Evolutionary conservation across 768 basidiomycete genomes (phyloP), one percentile per base, ranked within the genome.

Genomic region (Trametopsis cervina): DNA sequence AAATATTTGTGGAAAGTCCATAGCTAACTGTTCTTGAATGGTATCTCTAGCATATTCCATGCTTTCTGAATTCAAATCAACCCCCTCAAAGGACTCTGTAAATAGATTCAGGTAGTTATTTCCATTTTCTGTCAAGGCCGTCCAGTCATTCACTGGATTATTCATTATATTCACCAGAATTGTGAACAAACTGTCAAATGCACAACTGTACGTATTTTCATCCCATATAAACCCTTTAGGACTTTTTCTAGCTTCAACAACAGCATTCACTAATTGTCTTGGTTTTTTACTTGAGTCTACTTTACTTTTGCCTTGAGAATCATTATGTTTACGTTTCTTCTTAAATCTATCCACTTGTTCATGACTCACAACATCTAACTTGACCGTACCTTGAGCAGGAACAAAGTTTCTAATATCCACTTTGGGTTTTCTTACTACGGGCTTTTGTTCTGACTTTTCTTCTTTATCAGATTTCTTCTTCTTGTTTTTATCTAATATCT

Each of bases 181-280:
- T 23, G 37, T 6, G 39, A 47, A 47, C 15, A 40, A 6, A 5
- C 33, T 17, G 23, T 40, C 46, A 47, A 38, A 47, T 20, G 36
- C 37, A 47, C 46, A 47, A 21, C 37, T 38, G 9, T 40, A 40
- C 22, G 17, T 9, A 17, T 47, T 4, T 5, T 25, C 25, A 18
- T 26, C 39, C 37, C 46, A 47, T 22, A 23, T 47, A 39, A 47
- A 47, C 3, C 37, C 37, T 12, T 10, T 37, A 12, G 24, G 37
- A 38, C 12, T 20, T n/a, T 13, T 40, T n/a, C 18, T 18, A 18
- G 22, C 12, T 42, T 42, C 4, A 42, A 20, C 10, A 21, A 35
- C 4, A 45, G n/a, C 17, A 18, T n/a, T 18, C 35, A 5, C 21
- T 36, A 12, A 11, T 37, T 7, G 11, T 4, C 17, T 33, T 46